Evolutionary conservation across 495 filamentous ascomycete species (phyloP).

Genomic region (Penicillium chermesinum): DNA sequence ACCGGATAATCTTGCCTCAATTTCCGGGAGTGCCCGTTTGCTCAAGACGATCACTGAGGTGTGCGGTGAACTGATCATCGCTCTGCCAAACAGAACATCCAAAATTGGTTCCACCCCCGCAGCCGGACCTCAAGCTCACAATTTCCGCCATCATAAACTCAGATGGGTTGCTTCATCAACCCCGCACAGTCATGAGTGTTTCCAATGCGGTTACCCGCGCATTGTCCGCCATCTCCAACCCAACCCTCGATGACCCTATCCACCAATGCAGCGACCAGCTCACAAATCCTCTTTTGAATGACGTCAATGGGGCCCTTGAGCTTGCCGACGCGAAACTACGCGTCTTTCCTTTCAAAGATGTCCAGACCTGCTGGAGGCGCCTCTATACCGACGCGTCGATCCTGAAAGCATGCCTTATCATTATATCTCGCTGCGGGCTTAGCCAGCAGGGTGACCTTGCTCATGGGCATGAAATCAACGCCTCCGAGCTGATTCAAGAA

Average conservation of each 20-base stretch:
- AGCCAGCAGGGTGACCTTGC: neutral
- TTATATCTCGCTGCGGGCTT: slow-evolving; percentile 23
- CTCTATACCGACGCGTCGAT: slow-evolving; percentile 76
- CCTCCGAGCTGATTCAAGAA: slow-evolving; percentile 12
- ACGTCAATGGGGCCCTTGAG: slow-evolving; percentile 34
- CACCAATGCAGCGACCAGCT: slow-evolving; percentile 28
- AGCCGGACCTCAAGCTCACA: too few species aligned
- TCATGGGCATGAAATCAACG: slow-evolving; percentile 5
- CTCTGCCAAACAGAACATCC: too few species aligned
- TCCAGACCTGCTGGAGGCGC: slow-evolving; percentile 68
- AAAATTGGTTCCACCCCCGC: too few species aligned
- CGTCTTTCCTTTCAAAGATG: slow-evolving; percentile 68
- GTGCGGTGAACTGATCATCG: too few species aligned
- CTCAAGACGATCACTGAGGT: too few species aligned
- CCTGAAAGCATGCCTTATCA: slow-evolving; percentile 48
- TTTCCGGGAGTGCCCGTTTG: too few species aligned
- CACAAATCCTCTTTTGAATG: slow-evolving; percentile 25
- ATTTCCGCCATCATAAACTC: too few species aligned
- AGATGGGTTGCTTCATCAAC: neutral
- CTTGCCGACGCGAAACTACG: slow-evolving; percentile 61
- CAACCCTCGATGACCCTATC: slow-evolving; percentile 38
- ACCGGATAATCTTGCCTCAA: too few species aligned
- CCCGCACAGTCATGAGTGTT: slow-evolving; percentile 8
- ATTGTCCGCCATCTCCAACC: slow-evolving; percentile 28
- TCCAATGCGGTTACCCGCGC: slow-evolving; percentile 5